Base-by-base conservation (phyloP, 2,329 filamentous ascomycete genomes). In the Alternaria ethzedia region DNA sequence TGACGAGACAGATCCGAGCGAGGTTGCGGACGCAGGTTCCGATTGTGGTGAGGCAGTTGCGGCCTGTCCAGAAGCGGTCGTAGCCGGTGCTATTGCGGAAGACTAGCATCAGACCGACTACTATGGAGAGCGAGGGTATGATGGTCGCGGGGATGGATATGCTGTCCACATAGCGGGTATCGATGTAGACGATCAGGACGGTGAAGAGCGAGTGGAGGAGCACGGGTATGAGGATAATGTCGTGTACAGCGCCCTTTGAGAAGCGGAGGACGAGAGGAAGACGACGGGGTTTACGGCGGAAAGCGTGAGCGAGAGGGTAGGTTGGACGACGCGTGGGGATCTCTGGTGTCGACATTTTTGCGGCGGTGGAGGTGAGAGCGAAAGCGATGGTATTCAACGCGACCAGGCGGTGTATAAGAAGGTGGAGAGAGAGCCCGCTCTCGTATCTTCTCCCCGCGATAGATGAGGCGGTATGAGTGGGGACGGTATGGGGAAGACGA, bases 91-190 rank as follows among this genome's bases (percentile, higher is more conserved):
- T 83, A 70, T 90, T 90, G 41, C 88, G 85, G 79, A 90, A 90
- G 26, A 90, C 88, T 32, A 90, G 86, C 84, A 90, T 89, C 44
- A 90, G 76, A 70, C 88, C 88, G 3, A 90, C 88, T 54, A 90
- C 88, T 59, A 90, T 90, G 32, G 86, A 88, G 2, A 90, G 80
- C 13, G 84, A 87, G 2, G 88, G 88, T 47, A 90, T 87, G 65
- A 90, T 89, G 67, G 82, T 86, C 51, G 83, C 82, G 9, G 88
- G 88, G 36, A 90, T 82, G 43, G 83, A 85, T 32, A 89, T 81
- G 57, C 84, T 76, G 15, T 77, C 77, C 63, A 86, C 82, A 70
- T 84, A 81, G 56, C 81, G 81, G 3, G 70, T 74, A 73, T 90
- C 87, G 59, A 89, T 76, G 69, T 84, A 88, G 28, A 89, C 86